Conservation (phyloP, 352 stramenopile genomes). For the Globisporangium abappressorium region DNA sequence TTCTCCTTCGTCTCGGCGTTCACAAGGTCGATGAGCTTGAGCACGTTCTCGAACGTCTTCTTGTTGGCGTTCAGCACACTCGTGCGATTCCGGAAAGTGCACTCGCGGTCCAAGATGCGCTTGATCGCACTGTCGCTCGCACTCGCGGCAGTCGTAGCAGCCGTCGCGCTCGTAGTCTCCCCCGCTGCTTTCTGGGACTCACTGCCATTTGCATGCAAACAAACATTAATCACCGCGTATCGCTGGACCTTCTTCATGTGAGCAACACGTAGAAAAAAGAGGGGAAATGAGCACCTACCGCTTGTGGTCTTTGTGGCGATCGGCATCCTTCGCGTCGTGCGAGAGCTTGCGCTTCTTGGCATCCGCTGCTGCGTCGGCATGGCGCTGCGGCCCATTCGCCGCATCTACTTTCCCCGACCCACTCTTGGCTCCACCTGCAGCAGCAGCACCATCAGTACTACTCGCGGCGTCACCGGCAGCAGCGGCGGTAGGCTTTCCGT, state of each 20-base stretch:
- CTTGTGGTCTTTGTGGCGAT: constrained; percentile 48
- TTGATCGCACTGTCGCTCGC: constrained; percentile 51
- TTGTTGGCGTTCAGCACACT: constrained; percentile 74
- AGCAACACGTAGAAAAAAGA: not conserved
- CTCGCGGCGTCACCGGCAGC: constrained; percentile 1
- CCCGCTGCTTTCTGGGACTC: constrained; percentile 29
- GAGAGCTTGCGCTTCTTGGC: constrained; percentile 49
- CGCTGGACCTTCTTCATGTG: not conserved
- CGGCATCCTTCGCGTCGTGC: constrained; percentile 22
- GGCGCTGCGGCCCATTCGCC: not conserved
- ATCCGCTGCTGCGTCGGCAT: not conserved
- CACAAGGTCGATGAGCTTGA: constrained; percentile 76
- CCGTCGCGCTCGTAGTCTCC: constrained; percentile 11
- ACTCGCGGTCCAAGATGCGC: constrained; percentile 64
- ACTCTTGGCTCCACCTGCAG: constrained; percentile 8
- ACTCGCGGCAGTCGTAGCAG: not conserved
- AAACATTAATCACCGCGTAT: not conserved
- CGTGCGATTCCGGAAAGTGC: constrained; percentile 59
- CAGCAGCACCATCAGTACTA: not conserved
- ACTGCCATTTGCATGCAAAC: constrained; percentile 4
- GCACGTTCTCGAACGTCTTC: constrained; percentile 81
- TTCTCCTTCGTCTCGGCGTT: constrained; percentile 87
- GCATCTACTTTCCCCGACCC: constrained; percentile 14
- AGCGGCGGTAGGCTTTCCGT: constrained; percentile 11
- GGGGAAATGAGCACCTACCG: constrained; percentile 2